Percentiles rank a stretch among this genome's conserved stretches.
Evolutionary conservation across 2,329 filamentous ascomycete genomes (phyloP).

Genomic region (Ophiocordyceps camponoti-saundersi): DNA sequence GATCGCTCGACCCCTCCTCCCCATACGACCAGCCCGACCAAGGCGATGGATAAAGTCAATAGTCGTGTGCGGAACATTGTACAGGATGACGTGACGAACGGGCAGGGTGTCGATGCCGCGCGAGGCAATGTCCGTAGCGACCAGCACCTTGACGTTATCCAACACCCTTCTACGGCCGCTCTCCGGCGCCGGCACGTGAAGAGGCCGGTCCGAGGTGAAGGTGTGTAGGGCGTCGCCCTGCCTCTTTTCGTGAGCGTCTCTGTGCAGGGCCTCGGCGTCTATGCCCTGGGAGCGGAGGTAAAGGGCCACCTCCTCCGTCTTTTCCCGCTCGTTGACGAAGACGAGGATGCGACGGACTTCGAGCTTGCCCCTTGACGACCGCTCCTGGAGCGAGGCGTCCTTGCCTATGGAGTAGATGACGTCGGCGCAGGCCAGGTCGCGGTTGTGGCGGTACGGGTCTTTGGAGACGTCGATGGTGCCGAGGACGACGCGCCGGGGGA

Average conservation of each 20-base stretch:
- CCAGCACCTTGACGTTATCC: constrained; percentile 72
- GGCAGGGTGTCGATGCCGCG: constrained; percentile 87
- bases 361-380: constrained; percentile 33
- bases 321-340: constrained; percentile 92
- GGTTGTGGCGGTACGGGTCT: constrained; percentile 88
- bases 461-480: constrained; percentile 83
- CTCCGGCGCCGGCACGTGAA: constrained; percentile 13
- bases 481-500: constrained; percentile 84
- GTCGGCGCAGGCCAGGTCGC: constrained; percentile 83
- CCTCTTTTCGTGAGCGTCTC: constrained; percentile 65
- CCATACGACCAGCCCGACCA: constrained; percentile 84
- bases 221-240: constrained; percentile 59
- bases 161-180: constrained; percentile 31
- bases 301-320: constrained; percentile 61
- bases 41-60: constrained; percentile 97
- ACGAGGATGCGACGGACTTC: constrained; percentile 77
- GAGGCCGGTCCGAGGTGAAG: constrained; percentile 44
- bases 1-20: constrained; percentile 71
- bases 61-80: constrained; percentile 93
- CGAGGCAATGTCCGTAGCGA: constrained; percentile 85
- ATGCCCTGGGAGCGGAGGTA: constrained; percentile 77
- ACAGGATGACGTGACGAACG: constrained; percentile 81
- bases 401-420: constrained; percentile 88
- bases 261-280: constrained; percentile 67
- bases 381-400: constrained; percentile 44